Percentiles rank a stretch among this genome's conserved stretches.
These are phyloP conservation scores for Mollisiaceae sp. DNA, from an alignment of 2,329 filamentous ascomycete species.

Conservation along the genomic window DNA sequence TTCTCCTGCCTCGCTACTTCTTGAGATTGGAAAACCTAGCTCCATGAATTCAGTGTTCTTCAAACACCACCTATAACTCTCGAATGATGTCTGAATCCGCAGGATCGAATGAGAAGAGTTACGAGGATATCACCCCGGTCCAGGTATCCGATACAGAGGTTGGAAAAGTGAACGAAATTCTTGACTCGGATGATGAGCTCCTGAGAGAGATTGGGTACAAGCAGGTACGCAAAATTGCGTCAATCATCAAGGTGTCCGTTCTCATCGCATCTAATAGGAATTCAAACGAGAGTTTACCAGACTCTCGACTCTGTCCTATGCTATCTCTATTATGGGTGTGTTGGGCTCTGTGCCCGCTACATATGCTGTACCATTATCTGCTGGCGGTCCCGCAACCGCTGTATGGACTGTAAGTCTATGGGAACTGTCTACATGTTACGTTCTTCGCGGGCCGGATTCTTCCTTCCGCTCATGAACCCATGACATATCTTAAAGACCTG, in stretches of 20 bases:
- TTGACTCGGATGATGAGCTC: neutral
- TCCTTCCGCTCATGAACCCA: neutral
- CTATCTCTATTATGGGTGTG: neutral
- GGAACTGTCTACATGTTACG: neutral
- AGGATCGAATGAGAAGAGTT: neutral
- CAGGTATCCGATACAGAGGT: neutral
- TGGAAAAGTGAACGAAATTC: neutral
- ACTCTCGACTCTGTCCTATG: constrained; percentile 2
- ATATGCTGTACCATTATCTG: constrained; percentile 6
- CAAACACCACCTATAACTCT: neutral
- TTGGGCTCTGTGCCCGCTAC: neutral
- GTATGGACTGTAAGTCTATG: constrained; percentile 1
- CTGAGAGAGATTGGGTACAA: constrained; percentile 1
- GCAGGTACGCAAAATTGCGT: neutral
- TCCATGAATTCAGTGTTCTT: neutral
- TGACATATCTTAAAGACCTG: neutral
- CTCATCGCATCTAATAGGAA: neutral
- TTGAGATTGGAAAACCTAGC: neutral
- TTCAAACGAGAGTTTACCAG: constrained; percentile 1
- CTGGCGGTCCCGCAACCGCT: neutral
- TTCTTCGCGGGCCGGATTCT: neutral
- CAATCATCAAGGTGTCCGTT: neutral
- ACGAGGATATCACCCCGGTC: neutral
- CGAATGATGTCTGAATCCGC: neutral
- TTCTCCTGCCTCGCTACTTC: neutral